Conservation (phyloP, 306 rosid species). For the Astragalus glycyphyllos region DNA sequence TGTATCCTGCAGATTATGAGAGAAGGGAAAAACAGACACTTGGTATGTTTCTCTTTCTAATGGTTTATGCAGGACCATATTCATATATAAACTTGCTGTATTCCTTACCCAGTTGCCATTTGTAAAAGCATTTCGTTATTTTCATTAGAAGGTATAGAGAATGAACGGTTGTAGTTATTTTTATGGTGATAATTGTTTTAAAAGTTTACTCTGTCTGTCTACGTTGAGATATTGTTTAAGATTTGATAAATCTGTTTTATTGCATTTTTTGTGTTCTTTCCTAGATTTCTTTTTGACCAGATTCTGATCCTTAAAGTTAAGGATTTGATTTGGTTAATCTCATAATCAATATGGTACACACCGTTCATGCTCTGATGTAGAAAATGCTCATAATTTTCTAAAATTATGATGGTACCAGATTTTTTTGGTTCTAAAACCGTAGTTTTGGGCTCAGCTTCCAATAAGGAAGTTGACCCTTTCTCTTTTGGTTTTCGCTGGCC, state of each 20-base stretch:
- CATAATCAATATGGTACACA: background rate
- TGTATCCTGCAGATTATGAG: constrained; percentile 67
- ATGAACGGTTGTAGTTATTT: background rate
- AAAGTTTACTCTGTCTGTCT: constrained; percentile 8
- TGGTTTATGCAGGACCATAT: constrained; percentile 15
- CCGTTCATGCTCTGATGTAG: no score
- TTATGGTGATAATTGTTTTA: background rate
- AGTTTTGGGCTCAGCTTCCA: no score
- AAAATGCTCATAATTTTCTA: no score
- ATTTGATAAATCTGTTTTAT: background rate
- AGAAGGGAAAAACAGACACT: constrained; percentile 63
- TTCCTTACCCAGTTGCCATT: constrained; percentile 1
- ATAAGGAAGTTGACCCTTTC: no score
- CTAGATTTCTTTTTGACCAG: background rate
- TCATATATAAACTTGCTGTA: constrained; percentile 11
- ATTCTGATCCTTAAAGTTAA: constrained; percentile 6
- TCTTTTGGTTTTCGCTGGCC: no score
- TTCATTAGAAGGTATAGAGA: background rate
- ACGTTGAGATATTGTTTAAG: constrained; percentile 1
- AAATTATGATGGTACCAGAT: no score
- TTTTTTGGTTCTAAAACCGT: no score
- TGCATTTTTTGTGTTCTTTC: background rate
- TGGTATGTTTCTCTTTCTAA: constrained; percentile 54
- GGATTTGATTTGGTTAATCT: background rate
- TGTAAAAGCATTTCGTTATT: constrained; percentile 1